A percentile compares a stretch with the other conserved stretches of the same genome.
These are phyloP conservation scores for Eucalyptus victrix DNA, from an alignment of 345 rosid species.

Conservation along the genomic window DNA sequence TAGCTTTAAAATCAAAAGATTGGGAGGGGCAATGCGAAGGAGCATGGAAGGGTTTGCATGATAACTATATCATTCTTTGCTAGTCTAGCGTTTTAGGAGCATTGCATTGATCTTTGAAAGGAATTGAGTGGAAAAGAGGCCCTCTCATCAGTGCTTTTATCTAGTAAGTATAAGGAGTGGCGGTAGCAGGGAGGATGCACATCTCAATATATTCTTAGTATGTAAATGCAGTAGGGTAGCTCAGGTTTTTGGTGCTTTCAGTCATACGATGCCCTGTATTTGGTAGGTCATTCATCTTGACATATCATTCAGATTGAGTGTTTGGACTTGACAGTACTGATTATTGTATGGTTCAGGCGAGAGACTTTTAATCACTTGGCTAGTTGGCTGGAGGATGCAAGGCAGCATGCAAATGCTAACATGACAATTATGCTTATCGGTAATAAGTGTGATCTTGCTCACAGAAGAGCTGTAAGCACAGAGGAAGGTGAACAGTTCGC, in stretches of 20 bases:
- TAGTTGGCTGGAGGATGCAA: slow-evolving; percentile 95
- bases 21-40: background rate
- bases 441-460: slow-evolving; percentile 92
- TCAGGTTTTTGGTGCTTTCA: background rate
- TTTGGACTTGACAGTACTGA: background rate
- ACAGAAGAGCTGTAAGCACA: slow-evolving; percentile 86
- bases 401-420: slow-evolving; percentile 98
- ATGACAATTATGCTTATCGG: slow-evolving; percentile 97
- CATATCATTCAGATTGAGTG: background rate
- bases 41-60: background rate
- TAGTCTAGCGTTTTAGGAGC: background rate
- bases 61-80: background rate
- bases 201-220: background rate
- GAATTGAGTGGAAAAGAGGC: background rate
- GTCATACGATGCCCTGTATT: background rate
- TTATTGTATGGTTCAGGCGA: slow-evolving; percentile 31
- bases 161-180: background rate
- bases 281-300: background rate
- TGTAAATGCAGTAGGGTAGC: background rate
- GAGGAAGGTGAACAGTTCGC: slow-evolving; percentile 99
- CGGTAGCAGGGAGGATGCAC: background rate
- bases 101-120: background rate
- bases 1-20: background rate
- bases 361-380: slow-evolving; percentile 95
- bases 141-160: background rate